These are phyloP conservation scores for Malassezia dermatis DNA, from an alignment of 1,284 basidiomycete species.

Conservation along the genomic window DNA sequence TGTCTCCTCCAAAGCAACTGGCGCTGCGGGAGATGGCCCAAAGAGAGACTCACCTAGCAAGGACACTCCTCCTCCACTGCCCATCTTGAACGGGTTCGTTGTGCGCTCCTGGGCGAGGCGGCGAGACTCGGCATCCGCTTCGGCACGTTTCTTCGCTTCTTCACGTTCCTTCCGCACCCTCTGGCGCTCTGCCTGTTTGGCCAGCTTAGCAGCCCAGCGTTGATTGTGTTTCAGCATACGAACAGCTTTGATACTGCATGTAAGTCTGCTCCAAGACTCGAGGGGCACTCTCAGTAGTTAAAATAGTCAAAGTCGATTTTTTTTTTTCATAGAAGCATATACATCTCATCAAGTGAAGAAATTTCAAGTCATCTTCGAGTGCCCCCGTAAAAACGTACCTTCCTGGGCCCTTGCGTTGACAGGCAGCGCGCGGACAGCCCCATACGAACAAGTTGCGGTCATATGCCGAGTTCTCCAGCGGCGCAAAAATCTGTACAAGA, in stretches of 20 bases:
- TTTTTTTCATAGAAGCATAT: constrained; percentile 32
- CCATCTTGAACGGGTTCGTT: constrained; percentile 17
- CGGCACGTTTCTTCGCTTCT: constrained; percentile 21
- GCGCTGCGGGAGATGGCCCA: constrained; percentile 8
- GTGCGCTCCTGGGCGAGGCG: neutral
- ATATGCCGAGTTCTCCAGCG: constrained; percentile 38
- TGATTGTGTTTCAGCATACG: constrained; percentile 39
- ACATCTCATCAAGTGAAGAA: constrained; percentile 47
- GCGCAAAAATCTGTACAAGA: constrained; percentile 46
- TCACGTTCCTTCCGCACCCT: constrained; percentile 17
- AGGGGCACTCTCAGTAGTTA: constrained; percentile 8
- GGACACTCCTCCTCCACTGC: constrained; percentile 15
- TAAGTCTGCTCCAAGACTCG: neutral
- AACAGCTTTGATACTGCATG: constrained; percentile 35
- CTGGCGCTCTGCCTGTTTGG: constrained; percentile 25
- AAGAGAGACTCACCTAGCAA: constrained; percentile 33
- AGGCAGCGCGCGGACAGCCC: constrained; percentile 36
- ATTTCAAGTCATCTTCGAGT: constrained; percentile 40
- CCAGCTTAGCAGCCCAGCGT: constrained; percentile 45
- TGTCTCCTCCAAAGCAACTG: constrained; percentile 1
- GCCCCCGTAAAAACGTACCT: constrained; percentile 25
- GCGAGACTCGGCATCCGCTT: constrained; percentile 15
- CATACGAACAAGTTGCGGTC: constrained; percentile 44
- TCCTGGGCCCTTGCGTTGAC: constrained; percentile 31
- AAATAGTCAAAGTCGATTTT: constrained; percentile 42